phyloP scores from a whole-genome alignment of 768 basidiomycete genomes.

The Rhizopogon rudus region DNA sequence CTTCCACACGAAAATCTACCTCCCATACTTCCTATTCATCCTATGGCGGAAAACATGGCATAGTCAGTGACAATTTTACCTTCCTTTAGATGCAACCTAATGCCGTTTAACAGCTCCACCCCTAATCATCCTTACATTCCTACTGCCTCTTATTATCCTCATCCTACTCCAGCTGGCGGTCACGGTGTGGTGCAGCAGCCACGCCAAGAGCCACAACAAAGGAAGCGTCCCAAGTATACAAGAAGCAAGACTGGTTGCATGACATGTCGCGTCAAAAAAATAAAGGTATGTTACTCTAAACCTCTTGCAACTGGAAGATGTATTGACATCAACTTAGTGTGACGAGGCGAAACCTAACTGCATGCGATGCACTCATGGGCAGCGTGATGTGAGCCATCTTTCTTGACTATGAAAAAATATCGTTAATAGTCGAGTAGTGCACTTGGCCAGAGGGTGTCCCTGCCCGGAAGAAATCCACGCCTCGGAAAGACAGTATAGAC shows the following conservation, averaged over 20 bases:
- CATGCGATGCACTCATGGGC: slow-evolving; percentile 80
- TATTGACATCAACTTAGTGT: slow-evolving; percentile 45
- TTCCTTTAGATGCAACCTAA: slow-evolving; percentile 9
- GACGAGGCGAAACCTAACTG: slow-evolving; percentile 89
- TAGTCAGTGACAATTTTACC: slow-evolving; percentile 39
- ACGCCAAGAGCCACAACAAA: slow-evolving; percentile 47
- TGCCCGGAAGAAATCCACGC: slow-evolving; percentile 57
- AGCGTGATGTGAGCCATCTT: slow-evolving; percentile 59
- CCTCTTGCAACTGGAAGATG: background rate
- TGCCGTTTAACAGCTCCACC: slow-evolving; percentile 26
- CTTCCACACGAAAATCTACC: slow-evolving; percentile 31
- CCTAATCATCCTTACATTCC: slow-evolving; percentile 36
- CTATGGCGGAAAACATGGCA: slow-evolving; percentile 49
- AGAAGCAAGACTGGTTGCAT: slow-evolving; percentile 93
- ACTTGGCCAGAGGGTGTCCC: slow-evolving; percentile 83
- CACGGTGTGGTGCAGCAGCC: slow-evolving; percentile 47
- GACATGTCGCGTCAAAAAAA: slow-evolving; percentile 91
- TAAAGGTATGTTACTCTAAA: slow-evolving; percentile 60
- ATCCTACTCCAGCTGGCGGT: slow-evolving; percentile 17
- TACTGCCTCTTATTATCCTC: slow-evolving; percentile 35
- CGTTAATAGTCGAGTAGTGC: slow-evolving; percentile 42
- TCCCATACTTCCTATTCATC: slow-evolving; percentile 28
- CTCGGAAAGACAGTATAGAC: slow-evolving; percentile 55
- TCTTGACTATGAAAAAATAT: slow-evolving; percentile 1
- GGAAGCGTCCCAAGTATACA: slow-evolving; percentile 90